Evolutionary conservation across 352 stramenopile genomes (phyloP).

Genomic region (Phytopythium montanum): DNA sequence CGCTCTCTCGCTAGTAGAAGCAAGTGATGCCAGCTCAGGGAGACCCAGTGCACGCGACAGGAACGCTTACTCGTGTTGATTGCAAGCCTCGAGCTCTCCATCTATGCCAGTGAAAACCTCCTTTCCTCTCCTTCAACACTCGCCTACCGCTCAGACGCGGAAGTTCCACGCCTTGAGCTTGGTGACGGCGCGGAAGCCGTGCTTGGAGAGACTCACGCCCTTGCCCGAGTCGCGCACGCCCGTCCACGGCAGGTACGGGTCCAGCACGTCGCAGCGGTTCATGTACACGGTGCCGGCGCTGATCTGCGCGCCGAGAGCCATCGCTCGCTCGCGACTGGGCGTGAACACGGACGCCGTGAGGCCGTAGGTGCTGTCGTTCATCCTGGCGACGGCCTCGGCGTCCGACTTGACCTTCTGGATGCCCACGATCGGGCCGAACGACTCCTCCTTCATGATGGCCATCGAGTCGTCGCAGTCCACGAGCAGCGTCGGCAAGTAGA

Average conservation of each 20-base stretch:
- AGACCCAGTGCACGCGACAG: neutral
- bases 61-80: neutral
- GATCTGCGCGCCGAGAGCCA: slow-evolving; percentile 49
- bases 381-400: slow-evolving; percentile 65
- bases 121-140: neutral
- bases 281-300: slow-evolving; percentile 80
- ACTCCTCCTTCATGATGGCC: slow-evolving; percentile 81
- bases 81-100: too few species aligned
- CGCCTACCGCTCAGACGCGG: slow-evolving; percentile 30
- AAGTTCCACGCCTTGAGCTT: slow-evolving; percentile 86
- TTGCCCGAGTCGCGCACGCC: slow-evolving; percentile 78
- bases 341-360: slow-evolving; percentile 79
- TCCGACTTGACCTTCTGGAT: slow-evolving; percentile 71
- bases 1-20: neutral
- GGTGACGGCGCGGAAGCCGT: slow-evolving; percentile 75
- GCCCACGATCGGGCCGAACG: slow-evolving; percentile 79
- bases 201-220: slow-evolving; percentile 76
- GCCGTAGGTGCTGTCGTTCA: slow-evolving; percentile 81
- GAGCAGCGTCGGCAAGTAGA: slow-evolving; percentile 78
- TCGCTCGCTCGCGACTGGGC: slow-evolving; percentile 46
- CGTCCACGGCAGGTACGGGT: slow-evolving; percentile 82
- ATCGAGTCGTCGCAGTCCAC: slow-evolving; percentile 62
- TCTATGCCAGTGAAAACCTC: neutral
- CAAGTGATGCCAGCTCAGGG: neutral
- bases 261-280: slow-evolving; percentile 82